Evolutionary conservation across 805 yeast genomes (phyloP).

Genomic region (Sungouiozyma ichnusensis): DNA sequence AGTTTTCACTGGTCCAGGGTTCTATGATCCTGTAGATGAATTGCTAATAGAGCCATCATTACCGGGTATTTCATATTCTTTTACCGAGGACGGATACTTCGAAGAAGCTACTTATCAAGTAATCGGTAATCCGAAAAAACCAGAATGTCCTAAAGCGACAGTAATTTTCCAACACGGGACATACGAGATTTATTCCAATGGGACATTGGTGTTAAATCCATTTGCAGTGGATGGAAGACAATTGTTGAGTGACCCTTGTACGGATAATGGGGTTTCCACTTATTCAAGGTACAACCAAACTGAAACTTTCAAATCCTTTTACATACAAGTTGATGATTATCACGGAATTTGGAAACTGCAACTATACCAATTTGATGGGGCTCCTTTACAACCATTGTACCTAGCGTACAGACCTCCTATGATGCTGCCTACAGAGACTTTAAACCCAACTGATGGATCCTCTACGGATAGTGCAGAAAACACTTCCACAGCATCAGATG

Average conservation of each 20-base stretch:
- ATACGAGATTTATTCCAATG: slow-evolving; percentile 52
- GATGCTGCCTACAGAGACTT: slow-evolving; percentile 88
- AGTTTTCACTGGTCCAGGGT: slow-evolving; percentile 94
- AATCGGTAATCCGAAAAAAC: slow-evolving; percentile 56
- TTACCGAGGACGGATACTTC: slow-evolving; percentile 83
- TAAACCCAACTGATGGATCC: slow-evolving; percentile 60
- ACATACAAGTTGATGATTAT: slow-evolving; percentile 59
- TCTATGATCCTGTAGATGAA: slow-evolving; percentile 94
- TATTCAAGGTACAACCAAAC: slow-evolving; percentile 68
- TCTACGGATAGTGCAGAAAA: slow-evolving; percentile 22
- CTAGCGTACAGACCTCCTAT: slow-evolving; percentile 88
- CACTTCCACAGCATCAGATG: slow-evolving; percentile 5
- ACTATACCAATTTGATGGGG: slow-evolving; percentile 68
- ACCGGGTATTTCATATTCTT: slow-evolving; percentile 89
- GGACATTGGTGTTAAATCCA: slow-evolving; percentile 62
- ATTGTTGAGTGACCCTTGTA: slow-evolving; percentile 78
- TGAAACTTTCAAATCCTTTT: slow-evolving; percentile 47
- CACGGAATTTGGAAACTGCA: slow-evolving; percentile 74
- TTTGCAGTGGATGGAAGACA: slow-evolving; percentile 87
- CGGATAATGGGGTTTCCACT: slow-evolving; percentile 43
- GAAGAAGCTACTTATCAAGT: slow-evolving; percentile 87
- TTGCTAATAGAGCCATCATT: slow-evolving; percentile 87
- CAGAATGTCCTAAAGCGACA: slow-evolving; percentile 75
- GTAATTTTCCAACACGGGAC: slow-evolving; percentile 85
- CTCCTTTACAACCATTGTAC: slow-evolving; percentile 76